These are phyloP conservation scores for Berberis thunbergii DNA, from an alignment of 164 flowering plant species.

Conservation along the genomic window DNA sequence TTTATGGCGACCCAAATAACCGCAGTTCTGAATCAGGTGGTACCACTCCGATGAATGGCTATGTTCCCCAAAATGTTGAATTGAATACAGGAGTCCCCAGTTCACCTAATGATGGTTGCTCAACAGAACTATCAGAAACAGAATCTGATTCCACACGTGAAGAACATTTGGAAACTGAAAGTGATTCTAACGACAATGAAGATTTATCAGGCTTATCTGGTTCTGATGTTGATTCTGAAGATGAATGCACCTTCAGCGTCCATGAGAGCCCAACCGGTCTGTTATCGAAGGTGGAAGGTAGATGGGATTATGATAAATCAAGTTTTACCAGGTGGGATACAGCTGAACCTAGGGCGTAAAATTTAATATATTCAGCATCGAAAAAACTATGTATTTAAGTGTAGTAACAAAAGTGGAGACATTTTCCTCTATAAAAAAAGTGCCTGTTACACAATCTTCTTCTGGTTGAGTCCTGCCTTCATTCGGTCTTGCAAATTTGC, in stretches of 20 bases:
- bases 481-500: too few relatives aligned
- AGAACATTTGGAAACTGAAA: constrained; percentile 24
- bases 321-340: not conserved
- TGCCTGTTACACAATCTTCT: too few relatives aligned
- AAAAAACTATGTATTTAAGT: too few relatives aligned
- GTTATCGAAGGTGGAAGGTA: not conserved
- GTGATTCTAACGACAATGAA: constrained; percentile 17
- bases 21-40: constrained; percentile 34
- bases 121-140: constrained; percentile 12
- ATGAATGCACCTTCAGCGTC: not conserved
- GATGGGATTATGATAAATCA: not conserved
- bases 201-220: constrained; percentile 6
- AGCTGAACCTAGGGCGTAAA: not conserved
- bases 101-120: constrained; percentile 9
- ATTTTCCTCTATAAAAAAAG: too few relatives aligned
- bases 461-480: too few relatives aligned
- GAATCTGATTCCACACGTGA: constrained; percentile 18
- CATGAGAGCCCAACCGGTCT: not conserved
- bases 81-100: constrained; percentile 3
- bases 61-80: constrained; percentile 6
- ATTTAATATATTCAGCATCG: too few relatives aligned
- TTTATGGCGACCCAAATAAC: constrained; percentile 63
- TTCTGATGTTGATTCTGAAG: constrained; percentile 20
- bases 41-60: constrained; percentile 20
- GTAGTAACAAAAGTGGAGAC: too few relatives aligned